Evolutionary conservation across 2,329 filamentous ascomycete species (phyloP).

Genomic region (Ceratocystis albifundus): DNA sequence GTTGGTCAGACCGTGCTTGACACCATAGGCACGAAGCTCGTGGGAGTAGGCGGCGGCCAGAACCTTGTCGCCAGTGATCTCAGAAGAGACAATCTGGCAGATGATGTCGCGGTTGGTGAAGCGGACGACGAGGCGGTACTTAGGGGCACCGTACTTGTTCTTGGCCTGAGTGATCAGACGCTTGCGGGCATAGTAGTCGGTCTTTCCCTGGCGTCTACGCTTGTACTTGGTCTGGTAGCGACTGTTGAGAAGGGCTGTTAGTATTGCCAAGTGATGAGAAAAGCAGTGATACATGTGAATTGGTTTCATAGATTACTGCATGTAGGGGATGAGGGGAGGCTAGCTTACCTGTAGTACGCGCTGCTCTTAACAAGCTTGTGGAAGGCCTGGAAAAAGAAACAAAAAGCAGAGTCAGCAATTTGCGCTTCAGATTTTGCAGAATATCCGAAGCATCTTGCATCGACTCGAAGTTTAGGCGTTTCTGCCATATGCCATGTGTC

Average conservation of each 20-base stretch:
- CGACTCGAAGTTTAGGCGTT: slow-evolving; percentile 51
- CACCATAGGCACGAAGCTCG: slow-evolving; percentile 95
- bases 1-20: slow-evolving; percentile 98
- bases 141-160: slow-evolving; percentile 99
- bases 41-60: slow-evolving; percentile 86
- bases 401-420: slow-evolving; percentile 93
- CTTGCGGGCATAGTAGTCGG: slow-evolving; percentile 99
- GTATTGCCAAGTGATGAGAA: slow-evolving; percentile 20
- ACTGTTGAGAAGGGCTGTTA: slow-evolving; percentile 39
- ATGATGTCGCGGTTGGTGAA: slow-evolving; percentile 99
- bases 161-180: slow-evolving; percentile 99
- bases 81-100: slow-evolving; percentile 90
- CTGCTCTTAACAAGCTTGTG: slow-evolving; percentile 95
- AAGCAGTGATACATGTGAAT: background rate
- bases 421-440: slow-evolving; percentile 68
- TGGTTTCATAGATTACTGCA: background rate
- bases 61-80: slow-evolving; percentile 97
- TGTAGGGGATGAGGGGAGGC: background rate
- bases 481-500: slow-evolving; percentile 30
- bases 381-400: slow-evolving; percentile 53
- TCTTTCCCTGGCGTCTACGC: slow-evolving; percentile 91
- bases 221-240: slow-evolving; percentile 99
- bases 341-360: slow-evolving; percentile 89
- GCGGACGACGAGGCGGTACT: slow-evolving; percentile 98
- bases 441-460: slow-evolving; percentile 96